Percentiles rank a stretch among this genome's conserved stretches.
phyloP scores from a whole-genome alignment of 768 basidiomycete species.

The Boletus eberwhitei region DNA sequence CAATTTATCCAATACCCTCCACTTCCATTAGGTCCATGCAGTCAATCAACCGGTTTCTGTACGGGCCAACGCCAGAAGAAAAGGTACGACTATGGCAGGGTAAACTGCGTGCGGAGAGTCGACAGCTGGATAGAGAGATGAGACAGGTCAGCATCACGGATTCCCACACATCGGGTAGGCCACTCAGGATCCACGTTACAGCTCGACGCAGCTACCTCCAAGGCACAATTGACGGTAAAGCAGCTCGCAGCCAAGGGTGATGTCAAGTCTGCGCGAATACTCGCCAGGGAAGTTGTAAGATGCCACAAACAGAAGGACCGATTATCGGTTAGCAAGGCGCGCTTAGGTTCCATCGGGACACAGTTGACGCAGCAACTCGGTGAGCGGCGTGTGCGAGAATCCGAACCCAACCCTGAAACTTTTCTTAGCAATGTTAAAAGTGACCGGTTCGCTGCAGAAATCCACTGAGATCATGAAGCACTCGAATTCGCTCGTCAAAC shows the following conservation, averaged over 20 bases:
- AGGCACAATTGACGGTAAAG: conserved; percentile 78
- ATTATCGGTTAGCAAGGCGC: conserved; percentile 88
- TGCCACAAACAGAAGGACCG: conserved; percentile 94
- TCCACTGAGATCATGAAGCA: conserved; percentile 99
- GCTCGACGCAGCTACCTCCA: conserved; percentile 80
- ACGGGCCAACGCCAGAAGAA: conserved; percentile 96
- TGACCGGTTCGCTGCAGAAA: conserved; percentile 96
- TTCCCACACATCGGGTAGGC: conserved; percentile 10
- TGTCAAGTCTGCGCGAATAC: conserved; percentile 85
- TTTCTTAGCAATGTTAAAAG: conserved; percentile 83
- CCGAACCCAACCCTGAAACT: background rate
- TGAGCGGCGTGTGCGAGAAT: conserved; percentile 37
- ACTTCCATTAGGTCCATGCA: conserved; percentile 51
- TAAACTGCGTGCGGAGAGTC: conserved; percentile 77
- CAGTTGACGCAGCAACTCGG: conserved; percentile 92
- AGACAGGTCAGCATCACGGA: conserved; percentile 68
- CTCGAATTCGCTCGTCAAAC: conserved; percentile 86
- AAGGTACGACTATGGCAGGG: conserved; percentile 87
- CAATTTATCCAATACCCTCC: background rate
- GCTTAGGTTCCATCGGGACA: conserved; percentile 83
- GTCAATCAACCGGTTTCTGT: conserved; percentile 87
- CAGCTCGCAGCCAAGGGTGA: conserved; percentile 90
- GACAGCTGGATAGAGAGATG: conserved; percentile 90
- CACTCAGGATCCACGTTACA: conserved; percentile 31
- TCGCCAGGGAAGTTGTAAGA: conserved; percentile 92